Conservation (phyloP, 805 yeast genomes). For the Suhomyces pyralidae region DNA sequence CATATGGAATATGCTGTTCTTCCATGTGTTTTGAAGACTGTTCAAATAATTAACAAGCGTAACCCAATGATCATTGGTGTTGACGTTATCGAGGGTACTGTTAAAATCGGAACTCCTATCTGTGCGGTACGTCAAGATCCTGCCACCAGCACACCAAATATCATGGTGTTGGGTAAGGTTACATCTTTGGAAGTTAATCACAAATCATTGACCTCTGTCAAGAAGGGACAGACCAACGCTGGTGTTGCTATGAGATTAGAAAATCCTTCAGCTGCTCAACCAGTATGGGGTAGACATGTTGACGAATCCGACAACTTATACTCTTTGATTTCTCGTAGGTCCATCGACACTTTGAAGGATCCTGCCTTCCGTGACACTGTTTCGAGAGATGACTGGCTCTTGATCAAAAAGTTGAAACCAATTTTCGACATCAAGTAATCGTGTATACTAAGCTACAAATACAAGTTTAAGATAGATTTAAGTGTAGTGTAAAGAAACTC, state of each 20-base stretch:
- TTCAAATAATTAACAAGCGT: slow-evolving; percentile 96
- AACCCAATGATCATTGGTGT: slow-evolving; percentile 99
- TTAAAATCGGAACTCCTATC: slow-evolving; percentile 91
- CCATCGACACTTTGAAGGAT: slow-evolving; percentile 96
- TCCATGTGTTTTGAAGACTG: slow-evolving; percentile 92
- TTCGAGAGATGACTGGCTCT: slow-evolving; percentile 92
- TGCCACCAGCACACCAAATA: slow-evolving; percentile 66
- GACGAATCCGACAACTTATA: slow-evolving; percentile 88
- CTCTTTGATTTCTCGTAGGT: slow-evolving; percentile 84
- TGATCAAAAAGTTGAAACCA: slow-evolving; percentile 83
- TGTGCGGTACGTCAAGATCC: slow-evolving; percentile 92
- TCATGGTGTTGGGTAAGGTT: slow-evolving; percentile 81
- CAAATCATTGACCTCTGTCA: slow-evolving; percentile 71
- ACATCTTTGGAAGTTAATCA: slow-evolving; percentile 95
- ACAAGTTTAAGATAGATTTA: background rate
- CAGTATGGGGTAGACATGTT: slow-evolving; percentile 98
- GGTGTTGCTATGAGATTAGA: slow-evolving; percentile 99
- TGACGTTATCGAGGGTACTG: slow-evolving; percentile 88
- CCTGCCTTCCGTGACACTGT: slow-evolving; percentile 96
- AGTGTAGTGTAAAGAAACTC: background rate
- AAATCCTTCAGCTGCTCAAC: slow-evolving; percentile 87
- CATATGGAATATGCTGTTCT: slow-evolving; percentile 84
- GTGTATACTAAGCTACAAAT: background rate
- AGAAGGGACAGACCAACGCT: slow-evolving; percentile 93
- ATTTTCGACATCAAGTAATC: slow-evolving; percentile 74